Conservation (phyloP, 1,284 basidiomycete genomes). For the Ceratobasidium sp. region DNA sequence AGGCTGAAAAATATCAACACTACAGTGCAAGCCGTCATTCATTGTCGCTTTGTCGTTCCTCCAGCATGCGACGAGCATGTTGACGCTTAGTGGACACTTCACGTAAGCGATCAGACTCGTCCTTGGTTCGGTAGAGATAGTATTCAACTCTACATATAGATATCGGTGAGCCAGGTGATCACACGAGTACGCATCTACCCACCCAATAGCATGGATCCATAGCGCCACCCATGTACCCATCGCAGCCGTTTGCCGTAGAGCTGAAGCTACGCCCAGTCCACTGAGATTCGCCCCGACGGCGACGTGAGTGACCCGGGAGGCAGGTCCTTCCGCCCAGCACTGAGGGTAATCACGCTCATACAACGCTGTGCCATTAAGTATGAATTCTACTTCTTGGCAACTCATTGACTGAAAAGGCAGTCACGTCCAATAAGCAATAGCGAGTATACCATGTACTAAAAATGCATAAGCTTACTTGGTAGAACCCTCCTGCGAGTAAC, state of each 20-base stretch:
- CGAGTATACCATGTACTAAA: too few species aligned
- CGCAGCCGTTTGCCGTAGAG: not conserved
- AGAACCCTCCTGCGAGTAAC: not conserved
- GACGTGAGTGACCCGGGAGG: not conserved
- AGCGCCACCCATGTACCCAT: conserved; percentile 11
- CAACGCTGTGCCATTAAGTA: not conserved
- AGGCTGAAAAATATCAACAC: too few species aligned
- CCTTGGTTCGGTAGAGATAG: conserved; percentile 3
- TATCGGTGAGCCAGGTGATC: not conserved
- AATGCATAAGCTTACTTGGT: not conserved
- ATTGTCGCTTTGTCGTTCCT: too few species aligned
- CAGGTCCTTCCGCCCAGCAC: not conserved
- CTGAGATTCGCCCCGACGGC: not conserved
- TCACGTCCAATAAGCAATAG: not conserved
- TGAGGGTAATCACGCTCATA: not conserved
- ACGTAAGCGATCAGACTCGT: conserved; percentile 5
- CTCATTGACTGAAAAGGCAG: not conserved
- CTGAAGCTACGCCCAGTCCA: not conserved
- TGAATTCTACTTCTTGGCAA: conserved; percentile 2
- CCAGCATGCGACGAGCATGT: not conserved
- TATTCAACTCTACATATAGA: not conserved
- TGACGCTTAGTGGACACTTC: conserved; percentile 15
- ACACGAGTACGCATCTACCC: not conserved
- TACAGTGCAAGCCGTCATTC: too few species aligned
- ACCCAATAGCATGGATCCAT: conserved; percentile 11